Conservation (phyloP, 495 filamentous ascomycete genomes). For the Tuber melanosporum region DNA sequence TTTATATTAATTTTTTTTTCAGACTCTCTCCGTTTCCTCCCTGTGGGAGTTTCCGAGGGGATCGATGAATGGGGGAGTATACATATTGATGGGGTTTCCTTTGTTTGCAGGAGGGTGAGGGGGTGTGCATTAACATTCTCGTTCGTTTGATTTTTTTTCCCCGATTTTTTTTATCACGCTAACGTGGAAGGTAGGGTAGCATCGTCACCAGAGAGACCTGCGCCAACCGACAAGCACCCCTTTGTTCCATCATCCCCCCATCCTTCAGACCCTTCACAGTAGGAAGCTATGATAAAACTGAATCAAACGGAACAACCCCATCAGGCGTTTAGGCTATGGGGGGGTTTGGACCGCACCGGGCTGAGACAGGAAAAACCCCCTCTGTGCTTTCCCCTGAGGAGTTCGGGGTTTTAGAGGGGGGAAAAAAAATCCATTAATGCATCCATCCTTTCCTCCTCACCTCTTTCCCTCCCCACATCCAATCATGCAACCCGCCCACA, state of each 20-base stretch:
- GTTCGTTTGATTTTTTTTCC: constrained; percentile 2
- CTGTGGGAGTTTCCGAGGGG: background rate
- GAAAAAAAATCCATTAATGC: background rate
- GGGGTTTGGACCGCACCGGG: background rate
- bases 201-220: background rate
- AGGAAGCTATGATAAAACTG: background rate
- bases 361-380: background rate
- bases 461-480: background rate
- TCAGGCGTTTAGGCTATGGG: background rate
- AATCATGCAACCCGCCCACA: background rate
- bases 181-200: background rate
- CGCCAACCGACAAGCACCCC: background rate
- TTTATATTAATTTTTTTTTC: background rate
- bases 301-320: background rate
- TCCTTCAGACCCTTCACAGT: background rate
- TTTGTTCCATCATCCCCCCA: background rate
- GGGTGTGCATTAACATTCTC: background rate
- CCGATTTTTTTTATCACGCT: background rate
- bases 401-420: background rate
- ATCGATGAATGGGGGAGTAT: background rate
- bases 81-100: background rate
- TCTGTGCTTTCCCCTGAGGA: background rate
- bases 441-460: background rate
- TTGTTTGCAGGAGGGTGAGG: background rate
- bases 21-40: background rate